Conservation (phyloP, 2,329 filamentous ascomycete genomes). For the Penicillium olsonii region DNA sequence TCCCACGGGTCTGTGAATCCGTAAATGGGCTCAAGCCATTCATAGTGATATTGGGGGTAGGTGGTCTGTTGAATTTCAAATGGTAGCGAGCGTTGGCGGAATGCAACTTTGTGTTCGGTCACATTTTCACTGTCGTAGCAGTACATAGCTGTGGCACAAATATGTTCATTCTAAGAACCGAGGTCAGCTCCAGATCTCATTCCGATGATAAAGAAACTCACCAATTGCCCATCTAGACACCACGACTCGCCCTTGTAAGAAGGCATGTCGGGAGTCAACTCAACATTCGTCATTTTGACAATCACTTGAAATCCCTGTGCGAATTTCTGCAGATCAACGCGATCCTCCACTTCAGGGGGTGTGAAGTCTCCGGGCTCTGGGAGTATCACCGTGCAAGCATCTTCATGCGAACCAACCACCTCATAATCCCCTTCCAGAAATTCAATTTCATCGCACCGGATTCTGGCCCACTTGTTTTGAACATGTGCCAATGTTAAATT, state of each 20-base stretch:
- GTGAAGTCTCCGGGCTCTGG: constrained; percentile 19
- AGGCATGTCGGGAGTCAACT: constrained; percentile 17
- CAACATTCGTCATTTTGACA: constrained; percentile 21
- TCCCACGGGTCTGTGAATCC: constrained; percentile 24
- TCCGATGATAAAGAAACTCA: constrained; percentile 28
- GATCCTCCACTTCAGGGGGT: background rate
- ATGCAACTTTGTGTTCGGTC: constrained; percentile 53
- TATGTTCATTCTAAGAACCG: constrained; percentile 59
- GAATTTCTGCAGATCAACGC: constrained; percentile 30
- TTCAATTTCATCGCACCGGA: constrained; percentile 10
- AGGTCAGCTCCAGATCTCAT: constrained; percentile 51
- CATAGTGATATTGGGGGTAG: no score
- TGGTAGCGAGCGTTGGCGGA: constrained; percentile 43
- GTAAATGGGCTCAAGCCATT: no score
- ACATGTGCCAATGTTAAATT: constrained; percentile 32
- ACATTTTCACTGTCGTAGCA: constrained; percentile 67
- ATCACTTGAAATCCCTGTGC: constrained; percentile 35
- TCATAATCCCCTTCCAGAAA: constrained; percentile 10
- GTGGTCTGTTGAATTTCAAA: no score
- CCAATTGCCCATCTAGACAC: constrained; percentile 21
- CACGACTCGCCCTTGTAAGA: constrained; percentile 17
- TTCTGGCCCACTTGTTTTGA: constrained; percentile 6
- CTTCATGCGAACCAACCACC: constrained; percentile 1
- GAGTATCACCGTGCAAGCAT: constrained; percentile 7
- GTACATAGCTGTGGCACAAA: constrained; percentile 65